phyloP scores from a whole-genome alignment of 495 filamentous ascomycete genomes.

The Copromyces sp. region DNA sequence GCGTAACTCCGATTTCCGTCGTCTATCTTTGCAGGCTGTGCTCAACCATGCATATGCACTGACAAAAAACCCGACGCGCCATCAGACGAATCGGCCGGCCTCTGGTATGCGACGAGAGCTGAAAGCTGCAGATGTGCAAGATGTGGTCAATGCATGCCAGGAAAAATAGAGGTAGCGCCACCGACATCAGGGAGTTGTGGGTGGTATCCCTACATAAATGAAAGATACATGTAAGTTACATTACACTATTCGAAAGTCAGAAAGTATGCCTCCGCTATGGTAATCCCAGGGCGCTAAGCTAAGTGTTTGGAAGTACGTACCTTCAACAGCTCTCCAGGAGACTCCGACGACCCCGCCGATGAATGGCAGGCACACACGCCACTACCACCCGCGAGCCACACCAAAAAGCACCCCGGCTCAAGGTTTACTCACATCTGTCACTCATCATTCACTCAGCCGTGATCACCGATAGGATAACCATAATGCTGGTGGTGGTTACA shows the following conservation, averaged over 20 bases:
- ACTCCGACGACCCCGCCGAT: background rate
- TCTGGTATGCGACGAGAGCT: conserved; percentile 30
- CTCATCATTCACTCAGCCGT: background rate
- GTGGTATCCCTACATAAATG: conserved; percentile 3
- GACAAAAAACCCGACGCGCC: conserved; percentile 19
- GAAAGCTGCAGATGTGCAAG: conserved; percentile 35
- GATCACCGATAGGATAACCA: background rate
- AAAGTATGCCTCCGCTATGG: background rate
- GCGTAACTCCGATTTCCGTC: background rate
- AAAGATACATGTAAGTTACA: background rate
- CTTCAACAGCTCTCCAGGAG: background rate
- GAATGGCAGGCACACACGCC: background rate
- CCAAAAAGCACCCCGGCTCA: background rate
- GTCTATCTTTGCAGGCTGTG: conserved; percentile 29
- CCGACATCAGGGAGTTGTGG: conserved; percentile 8
- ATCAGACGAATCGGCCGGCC: conserved; percentile 27
- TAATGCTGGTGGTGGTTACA: background rate
- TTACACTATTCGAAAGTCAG: conserved; percentile 3
- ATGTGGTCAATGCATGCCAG: background rate
- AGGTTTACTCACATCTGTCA: background rate
- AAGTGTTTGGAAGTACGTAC: background rate
- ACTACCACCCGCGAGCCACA: background rate
- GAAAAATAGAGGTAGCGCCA: conserved; percentile 25
- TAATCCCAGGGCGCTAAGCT: conserved; percentile 5
- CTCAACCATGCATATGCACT: conserved; percentile 35